Conservation (phyloP, 1,139 yeast species). For the Debaryomyces udenii region DNA sequence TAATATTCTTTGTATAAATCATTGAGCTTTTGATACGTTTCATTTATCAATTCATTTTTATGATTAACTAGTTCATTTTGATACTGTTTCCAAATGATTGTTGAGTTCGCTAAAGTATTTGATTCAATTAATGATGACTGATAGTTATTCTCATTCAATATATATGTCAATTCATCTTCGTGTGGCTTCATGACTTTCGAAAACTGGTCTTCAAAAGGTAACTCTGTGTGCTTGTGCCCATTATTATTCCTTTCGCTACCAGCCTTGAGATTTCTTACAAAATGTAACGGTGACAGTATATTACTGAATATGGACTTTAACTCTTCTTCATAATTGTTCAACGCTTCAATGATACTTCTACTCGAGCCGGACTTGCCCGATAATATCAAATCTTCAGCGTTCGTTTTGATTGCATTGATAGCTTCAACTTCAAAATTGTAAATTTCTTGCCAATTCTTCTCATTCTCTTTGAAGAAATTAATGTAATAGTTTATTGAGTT, state of each 20-base stretch:
- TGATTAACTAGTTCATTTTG: slow-evolving; percentile 24
- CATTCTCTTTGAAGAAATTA: slow-evolving; percentile 31
- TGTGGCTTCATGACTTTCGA: slow-evolving; percentile 29
- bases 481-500: slow-evolving; percentile 31
- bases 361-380: slow-evolving; percentile 19
- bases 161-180: slow-evolving; percentile 27
- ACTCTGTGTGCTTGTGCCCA: slow-evolving; percentile 14
- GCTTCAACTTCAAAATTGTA: slow-evolving; percentile 39
- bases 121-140: slow-evolving; percentile 29
- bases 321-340: slow-evolving; percentile 36
- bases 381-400: slow-evolving; percentile 37
- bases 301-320: slow-evolving; percentile 30
- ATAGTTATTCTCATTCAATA: slow-evolving; percentile 34
- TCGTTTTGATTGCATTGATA: slow-evolving; percentile 34
- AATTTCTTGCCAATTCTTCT: slow-evolving; percentile 38
- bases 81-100: slow-evolving; percentile 40
- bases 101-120: slow-evolving; percentile 29
- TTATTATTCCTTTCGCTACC: slow-evolving; percentile 13
- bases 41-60: slow-evolving; percentile 26
- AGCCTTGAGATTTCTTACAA: slow-evolving; percentile 18
- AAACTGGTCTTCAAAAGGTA: slow-evolving; percentile 38
- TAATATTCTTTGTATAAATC: slow-evolving; percentile 31
- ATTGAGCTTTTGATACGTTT: slow-evolving; percentile 28
- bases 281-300: slow-evolving; percentile 37
- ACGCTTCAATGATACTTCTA: slow-evolving; percentile 23